Percentiles rank a stretch among this genome's conserved stretches.
These are phyloP conservation scores for Penstemon davidsonii DNA, from an alignment of 257 asterid genomes.

Conservation along the genomic window DNA sequence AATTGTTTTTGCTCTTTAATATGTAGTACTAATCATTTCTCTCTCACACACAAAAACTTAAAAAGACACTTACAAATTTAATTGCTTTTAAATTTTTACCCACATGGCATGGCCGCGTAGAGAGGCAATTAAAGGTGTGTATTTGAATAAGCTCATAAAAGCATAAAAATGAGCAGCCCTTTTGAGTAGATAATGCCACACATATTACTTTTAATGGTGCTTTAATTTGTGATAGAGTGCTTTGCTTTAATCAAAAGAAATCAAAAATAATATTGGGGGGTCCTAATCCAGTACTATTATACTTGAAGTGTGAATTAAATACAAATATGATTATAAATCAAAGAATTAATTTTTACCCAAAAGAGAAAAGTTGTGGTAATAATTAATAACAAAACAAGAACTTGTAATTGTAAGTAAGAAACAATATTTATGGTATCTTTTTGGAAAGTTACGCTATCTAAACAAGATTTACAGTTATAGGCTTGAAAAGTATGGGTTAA, in stretches of 20 bases:
- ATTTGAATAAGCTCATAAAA: constrained; percentile 40
- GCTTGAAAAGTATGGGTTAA: constrained; percentile 31
- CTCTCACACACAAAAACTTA: background rate
- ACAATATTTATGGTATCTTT: constrained; percentile 6
- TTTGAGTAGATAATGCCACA: constrained; percentile 49
- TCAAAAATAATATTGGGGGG: constrained; percentile 5
- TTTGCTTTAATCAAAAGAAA: constrained; percentile 33
- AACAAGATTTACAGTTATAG: constrained; percentile 21
- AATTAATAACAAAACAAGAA: too few relatives aligned
- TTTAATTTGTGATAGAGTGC: constrained; percentile 24
- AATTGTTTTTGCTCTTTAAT: too few relatives aligned
- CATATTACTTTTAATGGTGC: constrained; percentile 37
- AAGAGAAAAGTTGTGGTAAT: too few relatives aligned
- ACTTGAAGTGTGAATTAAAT: background rate
- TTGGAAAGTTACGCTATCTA: constrained; percentile 20
- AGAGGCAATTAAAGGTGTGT: constrained; percentile 37
- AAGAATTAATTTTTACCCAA: too few relatives aligned
- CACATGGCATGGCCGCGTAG: constrained; percentile 51
- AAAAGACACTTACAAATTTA: background rate
- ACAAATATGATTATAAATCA: too few relatives aligned
- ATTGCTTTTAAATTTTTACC: constrained; percentile 32
- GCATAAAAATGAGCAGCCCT: constrained; percentile 40
- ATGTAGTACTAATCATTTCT: background rate
- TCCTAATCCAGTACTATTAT: constrained; percentile 24
- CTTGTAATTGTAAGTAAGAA: too few relatives aligned